Evolutionary conservation across 148 eudicot species (phyloP).

Genomic region (Rhododendron ovatum): DNA sequence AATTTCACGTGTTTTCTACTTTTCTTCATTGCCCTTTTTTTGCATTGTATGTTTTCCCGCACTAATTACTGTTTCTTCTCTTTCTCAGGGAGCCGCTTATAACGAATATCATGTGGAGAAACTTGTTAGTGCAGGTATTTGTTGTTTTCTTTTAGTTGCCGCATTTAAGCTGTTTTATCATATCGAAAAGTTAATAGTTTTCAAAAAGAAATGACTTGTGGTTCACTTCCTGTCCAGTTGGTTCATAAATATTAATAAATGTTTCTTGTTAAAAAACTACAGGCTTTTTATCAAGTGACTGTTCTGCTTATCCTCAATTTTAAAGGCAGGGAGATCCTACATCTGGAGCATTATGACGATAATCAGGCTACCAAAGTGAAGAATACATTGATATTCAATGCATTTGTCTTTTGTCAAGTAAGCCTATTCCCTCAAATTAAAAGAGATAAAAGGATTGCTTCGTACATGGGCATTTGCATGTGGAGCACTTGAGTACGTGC

Average conservation of each 20-base stretch:
- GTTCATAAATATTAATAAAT: not conserved
- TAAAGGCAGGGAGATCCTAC: conserved; percentile 47
- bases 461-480: not conserved
- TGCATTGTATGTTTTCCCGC: not conserved
- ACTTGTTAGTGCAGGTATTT: conserved; percentile 70
- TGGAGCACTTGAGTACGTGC: not conserved
- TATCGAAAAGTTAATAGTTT: not conserved
- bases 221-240: not conserved
- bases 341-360: conserved; percentile 27
- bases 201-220: not conserved
- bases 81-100: conserved; percentile 82
- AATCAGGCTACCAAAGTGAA: conserved; percentile 53
- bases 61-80: not conserved
- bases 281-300: conserved; percentile 84
- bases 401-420: conserved; percentile 93
- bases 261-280: conserved; percentile 4
- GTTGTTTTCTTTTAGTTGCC: not conserved
- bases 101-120: conserved; percentile 98
- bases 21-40: not conserved
- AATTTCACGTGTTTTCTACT: not conserved
- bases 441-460: not conserved
- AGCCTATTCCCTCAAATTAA: conserved; percentile 3
- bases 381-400: conserved; percentile 86
- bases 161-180: not conserved
- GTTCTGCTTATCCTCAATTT: conserved; percentile 84